Evolutionary conservation across 176 grass and related monocot genomes (phyloP), one percentile per base, ranked within the genome.

Genomic region (Panicum miliaceum): DNA sequence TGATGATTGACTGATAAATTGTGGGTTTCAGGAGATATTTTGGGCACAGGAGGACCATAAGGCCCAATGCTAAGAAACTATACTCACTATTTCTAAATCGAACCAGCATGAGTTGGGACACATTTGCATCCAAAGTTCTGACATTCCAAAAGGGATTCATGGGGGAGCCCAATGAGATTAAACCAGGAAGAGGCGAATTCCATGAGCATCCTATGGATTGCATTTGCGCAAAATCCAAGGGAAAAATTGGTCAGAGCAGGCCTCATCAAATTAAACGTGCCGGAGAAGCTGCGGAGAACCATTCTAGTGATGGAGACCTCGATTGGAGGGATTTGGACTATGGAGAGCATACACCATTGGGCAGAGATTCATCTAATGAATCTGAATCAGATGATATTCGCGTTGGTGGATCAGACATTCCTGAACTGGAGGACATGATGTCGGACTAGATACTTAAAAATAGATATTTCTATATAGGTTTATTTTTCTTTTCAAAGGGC

Each of bases 61-160:
- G 97, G 12, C 97, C 97, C 15, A 99, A 99, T 78, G 88, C 97
- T 25, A 99, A 94, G 80, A 99, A 99, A 64, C 90, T 99, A 23
- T 89, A 86, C 16, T 87, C 97, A 5, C 26, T 99, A 54, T 99
- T 99, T 89, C 80, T 90, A 43, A 94, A 99, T 77, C 80, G 84
- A 81, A 94, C 88, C 78, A 90, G 85, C 69, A 86, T 96, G 86
- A 87, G 78, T 42, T 99, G 97, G 97, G 91, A 92, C 20, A 80
- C 63, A 81, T 99, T 99, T 90, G 81, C 91, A 75, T 96, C 89
- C 20, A 99, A 91, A 82, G 86, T 99, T 48, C 77, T 54, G 48
- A 77, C 88, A 3, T 87, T 75, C 84, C 93, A 96, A 54, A 99
- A 92, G 75, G 89, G 93, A 48, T 99, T 92, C 71, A 92, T 99